Conservation (phyloP, 2,329 filamentous ascomycete genomes). For the Periconia sp. region DNA sequence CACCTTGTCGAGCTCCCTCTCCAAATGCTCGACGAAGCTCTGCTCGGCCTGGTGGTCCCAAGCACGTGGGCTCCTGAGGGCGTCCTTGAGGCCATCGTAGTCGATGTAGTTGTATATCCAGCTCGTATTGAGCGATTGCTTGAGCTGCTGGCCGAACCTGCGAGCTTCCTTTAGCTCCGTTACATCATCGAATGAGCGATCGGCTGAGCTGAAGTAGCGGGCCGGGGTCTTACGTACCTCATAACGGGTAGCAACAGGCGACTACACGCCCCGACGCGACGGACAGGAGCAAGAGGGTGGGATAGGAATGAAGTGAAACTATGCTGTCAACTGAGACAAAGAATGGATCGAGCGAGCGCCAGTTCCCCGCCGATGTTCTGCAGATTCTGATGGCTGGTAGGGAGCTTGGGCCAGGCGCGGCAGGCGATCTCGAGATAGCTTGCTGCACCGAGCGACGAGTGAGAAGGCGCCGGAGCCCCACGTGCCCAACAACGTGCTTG, state of each 20-base stretch:
- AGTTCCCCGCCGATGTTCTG: constrained; percentile 6
- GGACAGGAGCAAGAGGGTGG: constrained; percentile 11
- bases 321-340: neutral
- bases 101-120: constrained; percentile 99
- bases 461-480: constrained; percentile 7
- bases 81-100: constrained; percentile 90
- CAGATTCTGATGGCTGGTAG: constrained; percentile 7
- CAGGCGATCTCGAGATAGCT: neutral
- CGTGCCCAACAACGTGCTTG: no score
- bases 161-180: constrained; percentile 6
- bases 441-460: constrained; percentile 9
- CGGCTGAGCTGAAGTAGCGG: constrained; percentile 11
- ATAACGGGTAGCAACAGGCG: constrained; percentile 25
- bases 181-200: constrained; percentile 2
- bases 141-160: constrained; percentile 94
- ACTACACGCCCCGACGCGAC: constrained; percentile 9
- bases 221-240: constrained; percentile 24
- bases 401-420: constrained; percentile 13
- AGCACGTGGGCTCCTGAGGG: constrained; percentile 76
- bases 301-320: constrained; percentile 13
- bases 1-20: constrained; percentile 94
- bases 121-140: constrained; percentile 93
- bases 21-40: constrained; percentile 83
- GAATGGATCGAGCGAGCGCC: constrained; percentile 1
- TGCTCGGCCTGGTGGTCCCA: constrained; percentile 95